A percentile compares a stretch with the other conserved stretches of the same genome.
Conservation (phyloP, 768 basidiomycete genomes). For the Gloeostereum incarnatum region DNA sequence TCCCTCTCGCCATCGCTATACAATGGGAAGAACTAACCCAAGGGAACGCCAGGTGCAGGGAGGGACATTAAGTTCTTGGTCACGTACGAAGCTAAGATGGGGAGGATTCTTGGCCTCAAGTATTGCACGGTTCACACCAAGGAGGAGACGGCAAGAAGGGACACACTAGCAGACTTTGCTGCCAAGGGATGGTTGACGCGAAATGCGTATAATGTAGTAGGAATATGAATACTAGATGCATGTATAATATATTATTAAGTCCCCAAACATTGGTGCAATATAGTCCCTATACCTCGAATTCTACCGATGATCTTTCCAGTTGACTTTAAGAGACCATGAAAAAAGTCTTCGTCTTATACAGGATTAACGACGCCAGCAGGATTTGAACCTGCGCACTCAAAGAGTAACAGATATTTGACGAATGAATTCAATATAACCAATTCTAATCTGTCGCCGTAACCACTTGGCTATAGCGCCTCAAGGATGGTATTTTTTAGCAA, state of each 20-base stretch:
- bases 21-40: conserved; percentile 13
- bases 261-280: conserved; percentile 1
- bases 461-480: conserved; percentile 68
- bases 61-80: conserved; percentile 10
- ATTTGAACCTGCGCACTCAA: too few species aligned
- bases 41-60: conserved; percentile 21
- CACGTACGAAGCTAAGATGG: conserved; percentile 18
- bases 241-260: too few species aligned
- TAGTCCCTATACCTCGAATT: too few species aligned
- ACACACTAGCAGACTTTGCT: conserved; percentile 22
- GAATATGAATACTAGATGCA: too few species aligned
- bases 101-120: conserved; percentile 20
- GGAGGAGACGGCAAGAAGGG: conserved; percentile 17
- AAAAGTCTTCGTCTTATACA: too few species aligned
- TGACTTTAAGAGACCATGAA: too few species aligned
- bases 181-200: conserved; percentile 23
- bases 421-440: too few species aligned
- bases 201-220: too few species aligned
- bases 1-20: conserved; percentile 15
- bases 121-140: conserved; percentile 12
- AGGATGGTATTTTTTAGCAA: too few species aligned
- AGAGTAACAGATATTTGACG: too few species aligned
- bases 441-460: conserved; percentile 60
- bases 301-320: too few species aligned
- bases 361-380: too few species aligned